These are phyloP conservation scores for Penicillium egyptiacum DNA, from an alignment of 495 filamentous ascomycete genomes.

Conservation along the genomic window DNA sequence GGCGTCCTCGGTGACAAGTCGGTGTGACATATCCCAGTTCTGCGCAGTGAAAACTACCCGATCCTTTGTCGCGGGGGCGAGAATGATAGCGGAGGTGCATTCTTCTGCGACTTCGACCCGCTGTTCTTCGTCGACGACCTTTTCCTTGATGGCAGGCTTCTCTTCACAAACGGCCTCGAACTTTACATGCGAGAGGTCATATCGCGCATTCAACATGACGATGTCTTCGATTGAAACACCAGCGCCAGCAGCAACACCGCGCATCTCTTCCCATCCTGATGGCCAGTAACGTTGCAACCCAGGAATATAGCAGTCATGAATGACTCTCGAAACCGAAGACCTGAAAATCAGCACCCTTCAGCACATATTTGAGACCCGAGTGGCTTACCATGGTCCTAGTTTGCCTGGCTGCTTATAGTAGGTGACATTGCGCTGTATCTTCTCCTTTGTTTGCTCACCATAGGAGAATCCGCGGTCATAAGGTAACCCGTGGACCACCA, in stretches of 20 bases:
- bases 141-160: too few species aligned
- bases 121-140: too few species aligned
- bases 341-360: background rate
- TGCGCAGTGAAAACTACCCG: constrained; percentile 24
- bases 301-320: constrained; percentile 8
- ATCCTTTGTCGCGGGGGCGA: constrained; percentile 11
- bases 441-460: constrained; percentile 22
- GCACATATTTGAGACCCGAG: background rate
- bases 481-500: constrained; percentile 24
- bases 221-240: constrained; percentile 26
- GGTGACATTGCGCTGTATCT: constrained; percentile 24
- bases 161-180: background rate
- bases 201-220: constrained; percentile 31
- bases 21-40: constrained; percentile 30
- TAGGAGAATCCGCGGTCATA: constrained; percentile 21
- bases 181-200: constrained; percentile 21
- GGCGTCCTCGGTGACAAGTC: constrained; percentile 12
- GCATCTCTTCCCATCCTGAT: constrained; percentile 28
- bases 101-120: constrained; percentile 5
- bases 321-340: background rate
- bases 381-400: constrained; percentile 19
- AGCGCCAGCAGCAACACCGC: constrained; percentile 30
- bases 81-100: constrained; percentile 5
- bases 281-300: constrained; percentile 23
- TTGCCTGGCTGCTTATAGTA: constrained; percentile 29